Conservation (phyloP, 2,329 filamentous ascomycete genomes). For the Rachicladosporium sp. region DNA sequence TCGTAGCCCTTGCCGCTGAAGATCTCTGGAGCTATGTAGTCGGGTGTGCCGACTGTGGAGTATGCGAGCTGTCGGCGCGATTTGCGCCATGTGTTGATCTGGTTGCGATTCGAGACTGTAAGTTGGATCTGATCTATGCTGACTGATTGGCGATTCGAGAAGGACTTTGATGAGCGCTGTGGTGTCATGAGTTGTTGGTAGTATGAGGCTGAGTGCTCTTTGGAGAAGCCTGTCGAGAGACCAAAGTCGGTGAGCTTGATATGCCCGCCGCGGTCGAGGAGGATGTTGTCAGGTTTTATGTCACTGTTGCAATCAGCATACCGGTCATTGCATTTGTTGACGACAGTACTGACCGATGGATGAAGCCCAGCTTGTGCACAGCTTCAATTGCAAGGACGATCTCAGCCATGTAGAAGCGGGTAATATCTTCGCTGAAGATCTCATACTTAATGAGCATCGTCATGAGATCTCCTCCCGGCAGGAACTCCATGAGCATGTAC, state of each 20-base stretch:
- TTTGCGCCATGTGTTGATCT: constrained; percentile 98
- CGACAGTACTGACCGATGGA: constrained; percentile 61
- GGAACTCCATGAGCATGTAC: constrained; percentile 99
- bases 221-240: constrained; percentile 94
- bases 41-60: constrained; percentile 92
- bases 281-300: constrained; percentile 98
- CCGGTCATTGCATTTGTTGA: too few relatives aligned
- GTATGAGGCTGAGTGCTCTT: constrained; percentile 94
- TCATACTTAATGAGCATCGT: constrained; percentile 99
- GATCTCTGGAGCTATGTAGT: constrained; percentile 97
- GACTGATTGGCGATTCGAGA: constrained; percentile 74
- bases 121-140: constrained; percentile 96
- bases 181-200: constrained; percentile 86
- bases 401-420: constrained; percentile 97
- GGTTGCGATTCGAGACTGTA: constrained; percentile 91
- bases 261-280: constrained; percentile 87
- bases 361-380: constrained; percentile 94
- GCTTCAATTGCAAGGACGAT: constrained; percentile 97
- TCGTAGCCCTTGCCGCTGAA: constrained; percentile 95
- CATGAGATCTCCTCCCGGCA: constrained; percentile 96
- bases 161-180: constrained; percentile 28
- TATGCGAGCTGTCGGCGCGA: constrained; percentile 93
- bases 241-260: constrained; percentile 98
- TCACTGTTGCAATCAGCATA: constrained; percentile 46
- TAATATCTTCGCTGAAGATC: constrained; percentile 98